Base-by-base conservation (phyloP, 139 green algal genomes). In the Closterium sp. region DNA sequence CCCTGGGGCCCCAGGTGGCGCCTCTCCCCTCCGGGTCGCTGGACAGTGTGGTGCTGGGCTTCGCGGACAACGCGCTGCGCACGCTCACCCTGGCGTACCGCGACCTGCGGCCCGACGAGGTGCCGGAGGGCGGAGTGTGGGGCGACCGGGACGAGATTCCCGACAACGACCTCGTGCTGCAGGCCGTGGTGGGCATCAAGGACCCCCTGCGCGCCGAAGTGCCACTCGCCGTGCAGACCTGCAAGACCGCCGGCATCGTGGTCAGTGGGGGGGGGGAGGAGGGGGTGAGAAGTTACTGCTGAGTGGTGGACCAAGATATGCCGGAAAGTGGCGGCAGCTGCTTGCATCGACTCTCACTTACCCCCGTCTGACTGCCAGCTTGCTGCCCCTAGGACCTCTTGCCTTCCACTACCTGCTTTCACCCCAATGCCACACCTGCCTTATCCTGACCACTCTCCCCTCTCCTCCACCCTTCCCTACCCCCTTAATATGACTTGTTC, bases 201-300 rank as follows among this genome's bases (percentile, higher is more conserved):
- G 98, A 99, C 94, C 97, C 98, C 28, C 96, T 98, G 64, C 94
- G 97, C 23, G 32, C 88, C 1, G 96, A 97, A 76, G 97, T 97
- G 28, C 95, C 96, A 7, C 90, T 91, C 85, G 97, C 97, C 21
- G 97, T 99, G 43, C 43, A 90, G 19, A 64, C 86, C 21, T 92
- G 89, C 64, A 33, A 92, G 31, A 90, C 89, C 33, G 89, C 89
- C 31, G 89, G 89, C 2, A 89, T 89, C 84, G 90, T 84, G 84
- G 89, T 93, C 32, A 8, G 81, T 86, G 81, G 81, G n/a, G 43
- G 4, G 38, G 38, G 5, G 19, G 38, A 10, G 38, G 38, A 9
- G 1, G 38, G 38, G 38, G 38, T 1, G 43, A 5, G 43, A 16
- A 69, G 43, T 69, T 69, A 16, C 43, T 9, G 23, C 12, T 69